Percentiles rank a stretch among this genome's conserved stretches.
These are phyloP conservation scores for Aeschynomene evenia DNA, from an alignment of 306 rosid genomes.

Conservation along the genomic window DNA sequence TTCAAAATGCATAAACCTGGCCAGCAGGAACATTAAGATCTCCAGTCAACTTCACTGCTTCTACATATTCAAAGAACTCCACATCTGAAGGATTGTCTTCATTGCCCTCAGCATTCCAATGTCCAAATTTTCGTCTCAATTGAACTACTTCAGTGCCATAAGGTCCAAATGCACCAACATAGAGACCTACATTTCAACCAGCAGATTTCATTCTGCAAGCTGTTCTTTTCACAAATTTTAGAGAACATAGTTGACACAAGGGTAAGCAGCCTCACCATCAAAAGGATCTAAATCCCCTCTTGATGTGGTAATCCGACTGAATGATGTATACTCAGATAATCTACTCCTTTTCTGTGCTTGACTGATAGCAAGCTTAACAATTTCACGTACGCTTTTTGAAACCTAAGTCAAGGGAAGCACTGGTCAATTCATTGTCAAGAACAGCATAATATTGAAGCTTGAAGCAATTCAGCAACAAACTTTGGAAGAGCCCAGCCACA, in stretches of 20 bases:
- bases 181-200: slow-evolving; percentile 52
- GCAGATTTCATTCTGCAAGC: slow-evolving; percentile 13
- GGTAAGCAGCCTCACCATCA: slow-evolving; percentile 45
- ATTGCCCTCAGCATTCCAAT: slow-evolving; percentile 64
- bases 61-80: slow-evolving; percentile 94
- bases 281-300: slow-evolving; percentile 70
- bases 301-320: slow-evolving; percentile 55
- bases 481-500: neutral
- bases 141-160: slow-evolving; percentile 86
- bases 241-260: neutral
- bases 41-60: slow-evolving; percentile 96
- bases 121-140: slow-evolving; percentile 83
- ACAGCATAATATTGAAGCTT: slow-evolving; percentile 1
- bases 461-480: neutral
- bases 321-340: slow-evolving; percentile 56
- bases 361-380: slow-evolving; percentile 67
- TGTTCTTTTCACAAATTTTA: neutral
- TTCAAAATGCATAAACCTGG: slow-evolving; percentile 50
- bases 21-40: slow-evolving; percentile 83
- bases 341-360: slow-evolving; percentile 71
- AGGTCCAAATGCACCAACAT: slow-evolving; percentile 79
- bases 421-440: slow-evolving; percentile 3
- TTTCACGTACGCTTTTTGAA: slow-evolving; percentile 65
- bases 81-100: slow-evolving; percentile 54
- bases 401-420: slow-evolving; percentile 42